phyloP scores from a whole-genome alignment of 768 basidiomycete genomes.

The Daedaleopsis nitida region DNA sequence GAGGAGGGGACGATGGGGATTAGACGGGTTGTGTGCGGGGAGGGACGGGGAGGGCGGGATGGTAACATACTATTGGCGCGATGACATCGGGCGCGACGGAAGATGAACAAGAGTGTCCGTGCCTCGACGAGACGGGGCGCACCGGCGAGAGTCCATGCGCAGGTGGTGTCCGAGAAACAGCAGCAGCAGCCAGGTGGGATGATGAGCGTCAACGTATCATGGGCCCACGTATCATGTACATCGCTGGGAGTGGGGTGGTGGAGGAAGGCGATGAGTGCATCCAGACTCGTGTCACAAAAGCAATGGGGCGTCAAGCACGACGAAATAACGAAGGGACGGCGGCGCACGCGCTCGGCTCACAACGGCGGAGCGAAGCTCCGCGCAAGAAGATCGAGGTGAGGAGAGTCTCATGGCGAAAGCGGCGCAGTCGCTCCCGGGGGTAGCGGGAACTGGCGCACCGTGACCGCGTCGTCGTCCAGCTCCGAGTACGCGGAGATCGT shows the following conservation, averaged over 20 bases:
- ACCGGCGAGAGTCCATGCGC: conserved; percentile 7
- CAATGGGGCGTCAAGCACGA: conserved; percentile 17
- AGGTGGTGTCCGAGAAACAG: not conserved
- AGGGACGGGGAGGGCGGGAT: not conserved
- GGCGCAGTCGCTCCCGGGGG: conserved; percentile 15
- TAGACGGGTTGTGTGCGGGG: not conserved
- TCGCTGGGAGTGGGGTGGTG: not conserved
- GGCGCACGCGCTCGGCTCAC: conserved; percentile 22
- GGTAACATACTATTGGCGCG: not conserved
- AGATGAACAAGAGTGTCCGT: conserved; percentile 10
- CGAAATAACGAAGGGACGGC: conserved; percentile 17
- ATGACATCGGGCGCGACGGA: not conserved
- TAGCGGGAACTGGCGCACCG: conserved; percentile 24
- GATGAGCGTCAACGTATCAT: conserved; percentile 9
- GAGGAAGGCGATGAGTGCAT: conserved; percentile 13
- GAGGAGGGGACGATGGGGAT: not conserved
- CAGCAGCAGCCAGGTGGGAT: not conserved
- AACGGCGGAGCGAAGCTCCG: not conserved
- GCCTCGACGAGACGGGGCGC: conserved; percentile 5
- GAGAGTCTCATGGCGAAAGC: conserved; percentile 8
- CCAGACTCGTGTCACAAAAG: conserved; percentile 17
- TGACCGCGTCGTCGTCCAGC: conserved; percentile 22
- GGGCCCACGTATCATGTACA: conserved; percentile 15
- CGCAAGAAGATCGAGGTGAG: not conserved
- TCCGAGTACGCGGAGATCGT: conserved; percentile 33